phyloP scores from a whole-genome alignment of 2,329 filamentous ascomycete genomes.

The Elsinoe ampelina region DNA sequence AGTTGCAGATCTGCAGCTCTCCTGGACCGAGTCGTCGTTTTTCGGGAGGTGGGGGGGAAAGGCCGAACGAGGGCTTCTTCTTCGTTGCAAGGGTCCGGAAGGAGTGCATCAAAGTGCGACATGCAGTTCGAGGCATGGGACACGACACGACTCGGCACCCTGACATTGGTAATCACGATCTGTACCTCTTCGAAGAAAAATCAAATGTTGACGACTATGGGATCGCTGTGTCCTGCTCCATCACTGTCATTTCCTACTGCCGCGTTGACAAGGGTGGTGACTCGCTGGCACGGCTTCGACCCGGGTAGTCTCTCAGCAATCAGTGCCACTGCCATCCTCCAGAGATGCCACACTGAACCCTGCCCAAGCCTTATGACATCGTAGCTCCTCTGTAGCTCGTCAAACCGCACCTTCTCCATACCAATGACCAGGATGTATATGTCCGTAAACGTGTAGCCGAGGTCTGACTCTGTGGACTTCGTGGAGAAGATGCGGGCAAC shows the following conservation, averaged over 20 bases:
- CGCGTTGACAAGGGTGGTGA: conserved; percentile 3
- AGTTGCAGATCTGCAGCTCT: neutral
- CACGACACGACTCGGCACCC: neutral
- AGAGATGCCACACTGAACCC: neutral
- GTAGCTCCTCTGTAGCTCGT: conserved; percentile 60
- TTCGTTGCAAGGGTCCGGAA: neutral
- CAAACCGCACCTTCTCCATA: conserved; percentile 53
- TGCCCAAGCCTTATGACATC: conserved; percentile 33
- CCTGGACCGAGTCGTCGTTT: no score
- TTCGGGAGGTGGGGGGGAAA: neutral
- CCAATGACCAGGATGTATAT: conserved; percentile 31
- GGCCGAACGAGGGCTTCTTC: neutral
- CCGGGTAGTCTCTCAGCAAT: neutral
- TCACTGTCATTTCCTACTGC: neutral
- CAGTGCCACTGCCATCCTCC: neutral
- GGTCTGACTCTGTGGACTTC: conserved; percentile 29
- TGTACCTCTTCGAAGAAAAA: no score
- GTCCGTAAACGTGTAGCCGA: conserved; percentile 31
- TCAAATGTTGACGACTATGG: neutral
- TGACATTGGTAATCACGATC: no score
- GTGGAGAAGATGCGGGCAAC: conserved; percentile 25
- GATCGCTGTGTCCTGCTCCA: neutral
- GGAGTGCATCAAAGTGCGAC: neutral
- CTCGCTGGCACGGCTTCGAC: neutral
- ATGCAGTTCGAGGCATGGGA: neutral